Base-by-base conservation (phyloP, 805 yeast genomes). In the Yarrowia alimentaria region DNA sequence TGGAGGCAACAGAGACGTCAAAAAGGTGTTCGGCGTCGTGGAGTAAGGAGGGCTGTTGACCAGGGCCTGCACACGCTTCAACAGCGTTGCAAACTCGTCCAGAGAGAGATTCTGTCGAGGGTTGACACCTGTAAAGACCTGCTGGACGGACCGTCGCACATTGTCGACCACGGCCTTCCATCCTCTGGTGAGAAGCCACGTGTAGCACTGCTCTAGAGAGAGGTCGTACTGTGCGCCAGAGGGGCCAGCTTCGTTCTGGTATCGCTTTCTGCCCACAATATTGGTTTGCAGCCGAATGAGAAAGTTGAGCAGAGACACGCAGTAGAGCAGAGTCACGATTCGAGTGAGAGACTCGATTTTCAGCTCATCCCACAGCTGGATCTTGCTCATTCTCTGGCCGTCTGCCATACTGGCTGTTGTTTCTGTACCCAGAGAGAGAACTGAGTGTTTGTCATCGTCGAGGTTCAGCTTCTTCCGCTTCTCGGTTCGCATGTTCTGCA, bases 121-220 rank as follows among this genome's bases (percentile, higher is more conserved):
- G 56, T 80, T 81, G 22, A 85, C 68, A 8, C 72, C 73, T 6
- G 70, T 75, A 62, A 89, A 87, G 16, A 79, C 80, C 28, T 71
- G 72, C 21, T 70, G 72, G 2, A 91, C 90, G 4, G 77, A 66
- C 1, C 64, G 58, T 58, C 78, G 77, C 13, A 85, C 77, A 21
- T 70, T 68, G 1, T 65, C 61, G 58, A 79, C 78, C 20, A 87
- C 78, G 16, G 73, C 65, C 22, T 71, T 59, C 89, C 93, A 88
- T 0, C 98, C 98, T 56, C 81, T 78, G 64, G 91, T 89, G 47
- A 91, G 71, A 35, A 91, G 66, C 96, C 96, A 91, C 96, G 97
- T 91, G 56, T 89, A 82, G 56, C 88, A 76, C 0, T 95, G 50
- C n/a, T 43, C 50, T 24, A 43, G 29, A 1, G 50, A 43, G 30